Evolutionary conservation across 352 stramenopile genomes (phyloP).

Genomic region (Phytophthora rubi): DNA sequence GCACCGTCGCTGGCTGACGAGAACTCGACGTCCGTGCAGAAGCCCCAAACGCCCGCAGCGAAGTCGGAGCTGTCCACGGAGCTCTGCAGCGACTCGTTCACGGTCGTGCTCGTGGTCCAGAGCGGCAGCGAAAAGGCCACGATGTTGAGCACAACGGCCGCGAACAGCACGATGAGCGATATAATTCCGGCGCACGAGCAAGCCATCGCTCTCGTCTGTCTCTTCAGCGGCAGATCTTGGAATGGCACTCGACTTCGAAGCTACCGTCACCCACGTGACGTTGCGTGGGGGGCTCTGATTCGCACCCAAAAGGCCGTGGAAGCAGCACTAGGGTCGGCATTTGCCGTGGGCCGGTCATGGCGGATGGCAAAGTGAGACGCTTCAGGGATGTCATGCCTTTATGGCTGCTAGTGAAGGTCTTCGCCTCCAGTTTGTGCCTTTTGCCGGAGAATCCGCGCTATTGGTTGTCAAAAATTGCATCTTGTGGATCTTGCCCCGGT

Average conservation of each 20-base stretch:
- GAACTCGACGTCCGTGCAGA: slow-evolving; percentile 66
- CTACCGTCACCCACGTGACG: background rate
- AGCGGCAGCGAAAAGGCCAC: slow-evolving; percentile 69
- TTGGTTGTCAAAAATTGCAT: slow-evolving; percentile 16
- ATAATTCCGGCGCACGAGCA: slow-evolving; percentile 61
- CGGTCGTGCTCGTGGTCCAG: slow-evolving; percentile 66
- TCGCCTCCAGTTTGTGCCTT: too few relatives aligned
- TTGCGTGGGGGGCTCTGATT: background rate
- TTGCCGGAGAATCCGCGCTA: slow-evolving; percentile 6
- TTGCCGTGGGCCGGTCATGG: too few relatives aligned
- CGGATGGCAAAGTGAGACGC: too few relatives aligned
- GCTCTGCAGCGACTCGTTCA: slow-evolving; percentile 44
- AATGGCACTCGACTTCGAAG: slow-evolving; percentile 19
- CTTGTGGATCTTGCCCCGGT: slow-evolving; percentile 10
- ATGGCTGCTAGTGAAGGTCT: slow-evolving; percentile 5
- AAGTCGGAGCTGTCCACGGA: slow-evolving; percentile 56
- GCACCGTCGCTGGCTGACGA: slow-evolving; percentile 21
- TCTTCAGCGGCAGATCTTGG: slow-evolving; percentile 1
- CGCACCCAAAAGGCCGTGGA: slow-evolving; percentile 7
- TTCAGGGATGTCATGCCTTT: too few relatives aligned
- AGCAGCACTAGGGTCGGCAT: too few relatives aligned
- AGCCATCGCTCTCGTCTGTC: slow-evolving; percentile 39
- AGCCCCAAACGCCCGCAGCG: slow-evolving; percentile 66
- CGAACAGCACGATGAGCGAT: slow-evolving; percentile 65
- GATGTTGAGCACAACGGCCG: slow-evolving; percentile 61